Percentiles rank a stretch among this genome's conserved stretches.
Conservation (phyloP, 2,329 filamentous ascomycete species). For the Alternaria triticina region DNA sequence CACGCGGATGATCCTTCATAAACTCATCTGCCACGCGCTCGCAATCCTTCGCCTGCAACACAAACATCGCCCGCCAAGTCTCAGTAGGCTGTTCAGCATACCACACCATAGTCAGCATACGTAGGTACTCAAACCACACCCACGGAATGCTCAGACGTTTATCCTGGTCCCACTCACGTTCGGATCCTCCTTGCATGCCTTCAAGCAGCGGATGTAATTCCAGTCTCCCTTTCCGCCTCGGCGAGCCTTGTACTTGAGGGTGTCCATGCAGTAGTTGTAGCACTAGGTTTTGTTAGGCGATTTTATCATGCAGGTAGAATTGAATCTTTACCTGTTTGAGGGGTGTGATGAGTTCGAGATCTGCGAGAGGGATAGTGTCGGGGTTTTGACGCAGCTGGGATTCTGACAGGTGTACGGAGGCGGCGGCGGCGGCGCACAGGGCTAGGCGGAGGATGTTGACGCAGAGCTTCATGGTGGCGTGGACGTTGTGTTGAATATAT, state of each 20-base stretch:
- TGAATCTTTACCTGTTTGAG: not conserved
- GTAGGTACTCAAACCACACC: not conserved
- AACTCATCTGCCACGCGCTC: not conserved
- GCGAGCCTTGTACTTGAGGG: not conserved
- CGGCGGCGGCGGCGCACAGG: not conserved
- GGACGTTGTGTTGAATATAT: not conserved
- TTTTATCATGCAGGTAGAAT: not conserved
- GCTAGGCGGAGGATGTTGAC: not conserved
- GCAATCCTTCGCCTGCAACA: not conserved
- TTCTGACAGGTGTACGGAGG: not conserved
- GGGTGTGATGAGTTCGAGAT: not conserved
- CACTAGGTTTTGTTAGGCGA: not conserved
- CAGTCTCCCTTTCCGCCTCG: not conserved
- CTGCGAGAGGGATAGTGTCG: not conserved
- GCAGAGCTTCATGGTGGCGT: not conserved
- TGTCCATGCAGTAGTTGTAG: not conserved
- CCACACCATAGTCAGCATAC: not conserved
- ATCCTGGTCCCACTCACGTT: not conserved
- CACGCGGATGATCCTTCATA: not conserved
- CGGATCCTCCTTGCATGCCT: not conserved
- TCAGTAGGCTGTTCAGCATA: not conserved
- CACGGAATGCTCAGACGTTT: not conserved
- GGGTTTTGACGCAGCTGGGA: not conserved
- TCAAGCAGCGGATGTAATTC: not conserved
- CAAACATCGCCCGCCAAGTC: not conserved